phyloP scores from a whole-genome alignment of 2,329 filamentous ascomycete species.

The Penicillium occitanis region DNA sequence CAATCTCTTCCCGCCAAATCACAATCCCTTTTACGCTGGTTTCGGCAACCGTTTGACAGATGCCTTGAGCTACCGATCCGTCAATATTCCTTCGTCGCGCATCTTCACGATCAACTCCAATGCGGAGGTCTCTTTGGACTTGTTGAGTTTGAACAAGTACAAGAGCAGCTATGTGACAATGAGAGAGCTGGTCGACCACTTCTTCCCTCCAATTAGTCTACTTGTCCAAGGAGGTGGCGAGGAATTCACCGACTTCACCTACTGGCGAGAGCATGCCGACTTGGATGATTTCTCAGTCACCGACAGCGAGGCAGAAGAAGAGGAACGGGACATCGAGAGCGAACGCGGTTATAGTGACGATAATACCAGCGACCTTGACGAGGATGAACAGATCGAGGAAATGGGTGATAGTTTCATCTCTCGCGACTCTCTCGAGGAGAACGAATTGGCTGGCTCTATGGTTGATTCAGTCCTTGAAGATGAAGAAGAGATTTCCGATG shows the following conservation, averaged over 20 bases:
- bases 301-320: slow-evolving; percentile 59
- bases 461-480: slow-evolving; percentile 25
- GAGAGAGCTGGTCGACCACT: slow-evolving; percentile 95
- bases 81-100: slow-evolving; percentile 88
- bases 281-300: slow-evolving; percentile 86
- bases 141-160: slow-evolving; percentile 87
- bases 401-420: slow-evolving; percentile 40
- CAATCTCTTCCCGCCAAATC: slow-evolving; percentile 73
- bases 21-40: slow-evolving; percentile 90
- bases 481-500: slow-evolving; percentile 18
- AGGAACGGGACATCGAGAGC: slow-evolving; percentile 50
- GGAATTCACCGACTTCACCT: slow-evolving; percentile 94
- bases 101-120: slow-evolving; percentile 99
- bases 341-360: slow-evolving; percentile 50
- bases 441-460: slow-evolving; percentile 47
- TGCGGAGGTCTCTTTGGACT: slow-evolving; percentile 87
- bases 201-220: slow-evolving; percentile 88
- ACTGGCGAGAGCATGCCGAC: slow-evolving; percentile 87
- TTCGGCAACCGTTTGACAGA: slow-evolving; percentile 97
- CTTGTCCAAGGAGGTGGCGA: slow-evolving; percentile 87
- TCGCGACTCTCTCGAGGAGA: slow-evolving; percentile 47
- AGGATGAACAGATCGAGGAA: slow-evolving; percentile 45
- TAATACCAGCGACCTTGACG: slow-evolving; percentile 52
- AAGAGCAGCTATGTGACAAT: slow-evolving; percentile 97
- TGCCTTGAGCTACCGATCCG: slow-evolving; percentile 90